These are phyloP conservation scores for Puccinia triticina DNA, from an alignment of 1,284 basidiomycete genomes.

Conservation along the genomic window DNA sequence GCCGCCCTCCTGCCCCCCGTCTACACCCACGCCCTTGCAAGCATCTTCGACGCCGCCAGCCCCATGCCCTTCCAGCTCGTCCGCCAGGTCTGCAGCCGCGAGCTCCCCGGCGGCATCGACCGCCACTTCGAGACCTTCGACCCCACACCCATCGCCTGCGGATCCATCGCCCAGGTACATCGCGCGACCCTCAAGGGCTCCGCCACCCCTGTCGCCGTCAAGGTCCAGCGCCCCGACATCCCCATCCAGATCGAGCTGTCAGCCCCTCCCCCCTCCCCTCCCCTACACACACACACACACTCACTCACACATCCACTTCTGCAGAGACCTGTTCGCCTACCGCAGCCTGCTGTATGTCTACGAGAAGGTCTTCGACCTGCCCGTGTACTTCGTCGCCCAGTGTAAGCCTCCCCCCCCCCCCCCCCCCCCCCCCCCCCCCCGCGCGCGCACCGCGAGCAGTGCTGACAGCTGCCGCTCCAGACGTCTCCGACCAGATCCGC, in stretches of 20 bases:
- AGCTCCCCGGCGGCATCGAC: constrained; percentile 68
- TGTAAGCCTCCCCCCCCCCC: constrained; percentile 50
- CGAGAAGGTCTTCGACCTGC: constrained; percentile 68
- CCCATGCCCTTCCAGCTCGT: constrained; percentile 75
- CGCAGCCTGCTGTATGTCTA: constrained; percentile 58
- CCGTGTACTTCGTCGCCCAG: constrained; percentile 75
- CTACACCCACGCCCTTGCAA: constrained; percentile 77
- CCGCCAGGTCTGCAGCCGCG: constrained; percentile 70
- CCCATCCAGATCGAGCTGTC: constrained; percentile 74
- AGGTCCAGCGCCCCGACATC: constrained; percentile 87
- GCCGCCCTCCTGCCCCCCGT: constrained; percentile 77
- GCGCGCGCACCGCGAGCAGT: too few species aligned
- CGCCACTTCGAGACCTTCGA: constrained; percentile 79
- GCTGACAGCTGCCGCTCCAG: constrained; percentile 66
- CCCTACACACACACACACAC: neutral
- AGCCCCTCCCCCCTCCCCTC: neutral
- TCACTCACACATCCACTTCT: neutral
- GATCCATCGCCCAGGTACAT: constrained; percentile 87
- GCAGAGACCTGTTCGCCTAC: constrained; percentile 55
- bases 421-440: neutral
- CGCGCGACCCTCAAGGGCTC: constrained; percentile 68
- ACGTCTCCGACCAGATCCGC: constrained; percentile 77
- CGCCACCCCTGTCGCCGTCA: constrained; percentile 72
- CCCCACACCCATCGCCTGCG: constrained; percentile 73
- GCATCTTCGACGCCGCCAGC: constrained; percentile 82